Conservation (phyloP, 1,139 yeast genomes). For the Suhomyces maxii region DNA sequence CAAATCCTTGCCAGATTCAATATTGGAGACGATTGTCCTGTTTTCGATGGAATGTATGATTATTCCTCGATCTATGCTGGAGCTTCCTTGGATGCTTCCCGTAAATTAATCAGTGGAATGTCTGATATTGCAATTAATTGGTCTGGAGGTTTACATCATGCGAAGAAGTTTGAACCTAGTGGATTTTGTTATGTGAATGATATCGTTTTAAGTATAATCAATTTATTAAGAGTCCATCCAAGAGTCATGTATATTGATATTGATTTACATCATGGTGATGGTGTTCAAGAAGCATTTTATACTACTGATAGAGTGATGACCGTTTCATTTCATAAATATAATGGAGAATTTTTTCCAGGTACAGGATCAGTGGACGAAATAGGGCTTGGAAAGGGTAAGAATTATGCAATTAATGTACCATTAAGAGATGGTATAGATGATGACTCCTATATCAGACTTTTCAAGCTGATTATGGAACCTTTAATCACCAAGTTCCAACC, state of each 20-base stretch:
- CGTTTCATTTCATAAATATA: constrained; percentile 89
- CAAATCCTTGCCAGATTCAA: constrained; percentile 71
- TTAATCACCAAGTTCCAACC: constrained; percentile 82
- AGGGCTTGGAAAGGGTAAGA: constrained; percentile 85
- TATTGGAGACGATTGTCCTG: constrained; percentile 97
- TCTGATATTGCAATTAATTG: constrained; percentile 96
- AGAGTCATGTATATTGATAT: constrained; percentile 92
- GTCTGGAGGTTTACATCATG: constrained; percentile 97
- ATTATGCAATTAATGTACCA: constrained; percentile 91
- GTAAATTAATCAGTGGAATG: constrained; percentile 78
- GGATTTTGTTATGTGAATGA: constrained; percentile 97
- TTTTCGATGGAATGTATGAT: constrained; percentile 91
- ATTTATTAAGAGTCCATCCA: constrained; percentile 81
- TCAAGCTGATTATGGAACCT: constrained; percentile 86
- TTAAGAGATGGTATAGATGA: constrained; percentile 94
- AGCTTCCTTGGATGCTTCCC: constrained; percentile 88
- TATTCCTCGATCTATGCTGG: constrained; percentile 88
- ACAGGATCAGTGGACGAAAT: constrained; percentile 87
- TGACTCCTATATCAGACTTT: constrained; percentile 75
- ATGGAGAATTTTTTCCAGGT: constrained; percentile 96
- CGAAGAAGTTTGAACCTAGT: constrained; percentile 89
- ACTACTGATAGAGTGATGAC: constrained; percentile 96
- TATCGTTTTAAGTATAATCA: constrained; percentile 83
- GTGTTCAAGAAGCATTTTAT: constrained; percentile 96
- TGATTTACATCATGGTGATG: constrained; percentile 97